Evolutionary conservation across 257 asterid genomes (phyloP).

Genomic region (Solanum ossicruentum): DNA sequence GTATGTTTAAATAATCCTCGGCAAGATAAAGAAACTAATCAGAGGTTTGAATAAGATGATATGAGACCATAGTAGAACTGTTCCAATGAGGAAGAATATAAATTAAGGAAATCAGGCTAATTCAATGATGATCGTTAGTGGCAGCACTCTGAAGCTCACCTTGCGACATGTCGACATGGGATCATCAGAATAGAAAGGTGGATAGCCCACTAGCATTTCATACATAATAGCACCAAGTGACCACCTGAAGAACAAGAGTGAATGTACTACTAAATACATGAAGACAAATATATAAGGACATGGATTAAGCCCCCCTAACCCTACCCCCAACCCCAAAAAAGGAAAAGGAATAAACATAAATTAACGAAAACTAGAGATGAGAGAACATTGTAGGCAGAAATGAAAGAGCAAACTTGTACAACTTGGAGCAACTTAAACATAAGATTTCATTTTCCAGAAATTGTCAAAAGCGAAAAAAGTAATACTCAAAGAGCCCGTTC

Average conservation of each 20-base stretch:
- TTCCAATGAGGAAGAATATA: not conserved
- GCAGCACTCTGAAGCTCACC: slow-evolving; percentile 34
- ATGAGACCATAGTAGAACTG: not conserved
- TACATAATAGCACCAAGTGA: slow-evolving; percentile 98
- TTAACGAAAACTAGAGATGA: not conserved
- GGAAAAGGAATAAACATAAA: not conserved
- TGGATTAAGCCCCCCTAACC: not conserved
- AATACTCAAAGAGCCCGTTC: slow-evolving; percentile 1
- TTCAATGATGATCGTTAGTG: not conserved
- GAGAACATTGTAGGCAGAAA: not conserved
- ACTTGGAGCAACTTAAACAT: not conserved
- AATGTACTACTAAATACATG: not conserved
- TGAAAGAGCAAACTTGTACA: not conserved
- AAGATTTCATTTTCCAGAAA: not conserved
- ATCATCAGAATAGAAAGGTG: slow-evolving; percentile 96
- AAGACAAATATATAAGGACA: not conserved
- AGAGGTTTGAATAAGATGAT: not conserved
- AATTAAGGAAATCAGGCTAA: not conserved
- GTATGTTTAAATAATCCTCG: not conserved
- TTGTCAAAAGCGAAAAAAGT: not conserved
- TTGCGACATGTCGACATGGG: slow-evolving; percentile 99
- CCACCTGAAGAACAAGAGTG: slow-evolving; percentile 61
- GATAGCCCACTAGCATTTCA: slow-evolving; percentile 98
- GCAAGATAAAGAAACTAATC: not conserved
- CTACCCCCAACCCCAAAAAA: not conserved